A percentile compares a stretch with the other conserved stretches of the same genome.
phyloP scores from a whole-genome alignment of 1,284 basidiomycete species.

The Psilocybe mexicana region DNA sequence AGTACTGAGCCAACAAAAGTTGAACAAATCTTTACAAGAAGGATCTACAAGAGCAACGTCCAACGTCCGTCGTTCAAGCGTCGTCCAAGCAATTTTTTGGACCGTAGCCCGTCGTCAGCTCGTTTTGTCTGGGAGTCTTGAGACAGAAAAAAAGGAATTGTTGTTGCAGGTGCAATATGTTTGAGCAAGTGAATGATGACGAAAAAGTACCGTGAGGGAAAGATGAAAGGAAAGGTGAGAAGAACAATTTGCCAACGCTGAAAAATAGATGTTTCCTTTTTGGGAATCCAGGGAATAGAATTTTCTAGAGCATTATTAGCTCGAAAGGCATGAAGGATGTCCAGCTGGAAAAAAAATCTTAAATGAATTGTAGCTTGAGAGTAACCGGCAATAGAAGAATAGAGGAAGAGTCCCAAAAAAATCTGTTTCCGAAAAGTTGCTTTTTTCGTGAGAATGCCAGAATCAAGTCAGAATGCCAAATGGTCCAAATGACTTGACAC shows the following conservation, averaged over 20 bases:
- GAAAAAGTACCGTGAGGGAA: constrained; percentile 1
- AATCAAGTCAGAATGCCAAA: no score
- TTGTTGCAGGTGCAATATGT: constrained; percentile 3
- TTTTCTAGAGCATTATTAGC: background rate
- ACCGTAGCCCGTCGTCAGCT: no score
- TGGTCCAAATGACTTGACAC: no score
- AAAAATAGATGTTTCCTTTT: constrained; percentile 6
- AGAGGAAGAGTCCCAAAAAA: background rate
- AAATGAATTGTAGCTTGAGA: no score
- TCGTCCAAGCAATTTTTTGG: no score
- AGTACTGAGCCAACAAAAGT: constrained; percentile 7
- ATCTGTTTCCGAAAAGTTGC: no score
- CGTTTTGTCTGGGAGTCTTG: no score
- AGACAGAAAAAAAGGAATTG: background rate
- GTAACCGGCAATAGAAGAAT: background rate
- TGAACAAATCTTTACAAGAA: background rate
- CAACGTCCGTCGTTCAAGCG: background rate
- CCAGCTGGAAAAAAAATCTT: no score
- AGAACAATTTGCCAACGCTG: background rate
- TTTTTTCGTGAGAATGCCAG: no score
- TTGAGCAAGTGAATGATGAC: background rate
- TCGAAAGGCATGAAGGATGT: no score
- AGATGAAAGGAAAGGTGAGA: constrained; percentile 14
- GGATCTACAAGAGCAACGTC: no score
- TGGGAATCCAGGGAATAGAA: background rate